Base-by-base conservation (phyloP, 768 basidiomycete species). In the Piloderma croceum region DNA sequence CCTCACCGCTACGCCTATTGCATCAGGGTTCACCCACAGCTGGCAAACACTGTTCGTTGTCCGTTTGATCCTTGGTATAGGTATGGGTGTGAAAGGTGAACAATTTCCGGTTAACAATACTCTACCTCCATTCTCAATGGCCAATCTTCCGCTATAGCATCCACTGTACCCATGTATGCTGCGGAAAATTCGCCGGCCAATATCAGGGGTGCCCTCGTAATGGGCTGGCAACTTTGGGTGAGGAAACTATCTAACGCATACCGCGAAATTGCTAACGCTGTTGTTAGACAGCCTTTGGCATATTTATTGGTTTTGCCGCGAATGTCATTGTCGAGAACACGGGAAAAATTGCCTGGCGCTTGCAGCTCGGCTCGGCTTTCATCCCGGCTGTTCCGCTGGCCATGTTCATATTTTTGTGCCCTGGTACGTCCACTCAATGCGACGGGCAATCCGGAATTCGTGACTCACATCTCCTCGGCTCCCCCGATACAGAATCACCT, bases 121-220 rank as follows among this genome's bases (percentile, higher is more conserved):
- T 3, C 79, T 81, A 0, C 76, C 77, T 0, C 82, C 82, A 5
- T 71, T 83, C 13, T 82, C 15, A 81, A 81, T 69, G 51, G 73
- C 81, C 7, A 77, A 23, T 62, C 61, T 19, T 9, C 10, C 27
- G 27, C 15, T 29, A 9, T 18, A 39, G 79, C 65, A 3, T 59
- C 76, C 4, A 77, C 76, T 1, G 71, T 74, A 10, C 73, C 70
- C 6, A 70, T 71, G 20, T 79, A 77, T 37, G 70, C 77, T 1
- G 76, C 79, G 1, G 81, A 83, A 52, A 71, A 71, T 50, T 56
- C 73, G 0, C 81, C 81, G 0, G 67, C 80, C 0, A 42, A 60
- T 4, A 79, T 83, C 35, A 73, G 81, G 45, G 81, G 80, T 35
- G 79, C 69, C 0, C 67, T 81, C n/a, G 76, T 77, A 41, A 81